Evolutionary conservation across 2,329 filamentous ascomycete species (phyloP), one percentile per base, ranked within the genome.

Genomic region (Cladosporium sphaerospermum): DNA sequence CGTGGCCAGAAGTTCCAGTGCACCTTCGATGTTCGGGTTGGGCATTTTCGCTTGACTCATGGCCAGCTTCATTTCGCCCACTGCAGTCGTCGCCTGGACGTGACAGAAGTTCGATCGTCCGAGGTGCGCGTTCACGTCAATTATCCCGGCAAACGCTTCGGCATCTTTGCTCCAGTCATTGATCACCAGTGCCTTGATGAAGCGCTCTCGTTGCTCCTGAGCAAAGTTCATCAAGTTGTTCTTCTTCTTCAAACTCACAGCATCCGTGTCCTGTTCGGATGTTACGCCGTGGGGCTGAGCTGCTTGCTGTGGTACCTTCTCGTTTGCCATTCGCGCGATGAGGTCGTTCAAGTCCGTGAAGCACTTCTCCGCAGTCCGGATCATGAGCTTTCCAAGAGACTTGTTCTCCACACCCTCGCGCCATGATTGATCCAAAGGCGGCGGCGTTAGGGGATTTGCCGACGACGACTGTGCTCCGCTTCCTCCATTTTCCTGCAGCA

Each of bases 161-260:
- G 86, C 83, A 67, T 88, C 85, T 64, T 87, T 81, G 66, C 87
- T 88, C 93, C 93, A 99, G 71, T 93, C 86, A 1, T 87, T 84
- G 44, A 99, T 84, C 18, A 99, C 89, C 16, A 96, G 77, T 7
- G 91, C 81, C 73, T 99, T 97, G 68, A 95, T 89, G 77, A 95
- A 97, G 73, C 89, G 89, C 31, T 85, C 83, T 64, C 96, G 85
- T 64, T 86, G 82, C 18, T 83, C 80, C 67, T 92, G 85, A 8
- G 87, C 83, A 72, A 93, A 95, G 41, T 87, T 82, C 55, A 96
- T 71, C 50, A 96, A 69, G 34, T 77, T 72, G 28, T 81, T 72
- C 71, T 96, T 96, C 72, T 95, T 96, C 32, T 79, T 76, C 10
- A 88, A 64, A 64, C 89, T 92, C 56, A 85, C 82, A 37, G 70